These are phyloP conservation scores for Kernera saxatilis DNA, from an alignment of 345 rosid species.

Conservation along the genomic window DNA sequence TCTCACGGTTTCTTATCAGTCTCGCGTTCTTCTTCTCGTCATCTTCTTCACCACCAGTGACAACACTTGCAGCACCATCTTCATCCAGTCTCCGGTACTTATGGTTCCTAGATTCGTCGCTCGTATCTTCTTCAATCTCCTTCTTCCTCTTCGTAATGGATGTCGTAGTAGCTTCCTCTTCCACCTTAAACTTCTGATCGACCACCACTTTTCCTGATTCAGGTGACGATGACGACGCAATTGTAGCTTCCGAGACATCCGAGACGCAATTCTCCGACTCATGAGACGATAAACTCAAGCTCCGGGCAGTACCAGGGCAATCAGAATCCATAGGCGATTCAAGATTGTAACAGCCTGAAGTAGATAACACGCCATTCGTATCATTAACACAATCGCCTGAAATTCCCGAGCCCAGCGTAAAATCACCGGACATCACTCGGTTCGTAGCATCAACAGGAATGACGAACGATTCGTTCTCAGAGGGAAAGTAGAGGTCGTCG, in stretches of 20 bases:
- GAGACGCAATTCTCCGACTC: conserved; percentile 29
- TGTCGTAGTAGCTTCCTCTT: conserved; percentile 19
- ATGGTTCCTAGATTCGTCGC: conserved; percentile 23
- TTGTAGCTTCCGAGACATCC: neutral
- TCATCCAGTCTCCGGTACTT: conserved; percentile 37
- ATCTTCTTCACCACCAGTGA: conserved; percentile 28
- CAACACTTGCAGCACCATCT: neutral
- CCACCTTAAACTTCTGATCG: conserved; percentile 37
- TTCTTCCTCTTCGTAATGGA: conserved; percentile 42
- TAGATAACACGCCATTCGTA: conserved; percentile 21
- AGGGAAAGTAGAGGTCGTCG: conserved; percentile 43
- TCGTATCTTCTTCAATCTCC: conserved; percentile 26
- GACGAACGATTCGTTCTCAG: conserved; percentile 43
- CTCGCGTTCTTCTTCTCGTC: conserved; percentile 58
- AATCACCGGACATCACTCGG: neutral
- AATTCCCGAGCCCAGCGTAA: neutral
- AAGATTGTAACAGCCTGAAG: neutral
- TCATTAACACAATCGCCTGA: neutral
- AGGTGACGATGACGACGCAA: conserved; percentile 24
- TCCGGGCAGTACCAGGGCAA: neutral
- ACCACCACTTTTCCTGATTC: conserved; percentile 26
- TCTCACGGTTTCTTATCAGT: conserved; percentile 76
- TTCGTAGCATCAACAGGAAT: conserved; percentile 24
- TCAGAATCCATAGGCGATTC: neutral
- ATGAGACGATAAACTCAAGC: neutral